A percentile compares a stretch with the other conserved stretches of the same genome.
Evolutionary conservation across 2,329 filamentous ascomycete genomes (phyloP).

Genomic region (Ophiostoma fasciatum): DNA sequence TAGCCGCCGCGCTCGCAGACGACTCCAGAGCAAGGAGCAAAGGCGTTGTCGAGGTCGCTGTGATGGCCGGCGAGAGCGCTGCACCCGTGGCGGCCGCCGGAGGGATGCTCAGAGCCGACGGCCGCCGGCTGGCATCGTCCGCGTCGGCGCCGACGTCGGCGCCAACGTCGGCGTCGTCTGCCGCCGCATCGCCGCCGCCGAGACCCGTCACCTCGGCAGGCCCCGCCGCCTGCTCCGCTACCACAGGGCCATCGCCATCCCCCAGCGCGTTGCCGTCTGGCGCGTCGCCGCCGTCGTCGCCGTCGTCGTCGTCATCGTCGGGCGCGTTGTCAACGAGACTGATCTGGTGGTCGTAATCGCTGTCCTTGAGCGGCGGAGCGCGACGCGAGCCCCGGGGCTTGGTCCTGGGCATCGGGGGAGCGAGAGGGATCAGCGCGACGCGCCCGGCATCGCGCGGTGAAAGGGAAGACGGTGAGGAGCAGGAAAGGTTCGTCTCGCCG

Average conservation of each 20-base stretch:
- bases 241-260: no score
- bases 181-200: not conserved
- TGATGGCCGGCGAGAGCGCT: not conserved
- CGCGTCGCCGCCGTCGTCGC: no score
- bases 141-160: not conserved
- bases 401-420: slow-evolving; percentile 23
- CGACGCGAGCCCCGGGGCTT: slow-evolving; percentile 38
- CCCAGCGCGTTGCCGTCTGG: no score
- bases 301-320: not conserved
- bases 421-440: no score
- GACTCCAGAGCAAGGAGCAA: slow-evolving; percentile 1
- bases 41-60: slow-evolving; percentile 1
- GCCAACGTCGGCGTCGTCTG: not conserved
- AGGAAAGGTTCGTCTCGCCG: no score
- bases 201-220: no score
- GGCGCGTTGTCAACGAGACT: slow-evolving; percentile 43
- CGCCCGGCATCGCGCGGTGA: no score
- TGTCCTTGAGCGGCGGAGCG: slow-evolving; percentile 37
- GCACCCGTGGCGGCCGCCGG: not conserved
- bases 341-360: slow-evolving; percentile 59
- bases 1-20: not conserved
- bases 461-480: no score
- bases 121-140: not conserved
- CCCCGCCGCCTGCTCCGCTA: no score
- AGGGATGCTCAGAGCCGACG: not conserved